A percentile compares a stretch with the other conserved stretches of the same genome.
Conservation (phyloP, 768 basidiomycete species). For the Lentinus brumalis region DNA sequence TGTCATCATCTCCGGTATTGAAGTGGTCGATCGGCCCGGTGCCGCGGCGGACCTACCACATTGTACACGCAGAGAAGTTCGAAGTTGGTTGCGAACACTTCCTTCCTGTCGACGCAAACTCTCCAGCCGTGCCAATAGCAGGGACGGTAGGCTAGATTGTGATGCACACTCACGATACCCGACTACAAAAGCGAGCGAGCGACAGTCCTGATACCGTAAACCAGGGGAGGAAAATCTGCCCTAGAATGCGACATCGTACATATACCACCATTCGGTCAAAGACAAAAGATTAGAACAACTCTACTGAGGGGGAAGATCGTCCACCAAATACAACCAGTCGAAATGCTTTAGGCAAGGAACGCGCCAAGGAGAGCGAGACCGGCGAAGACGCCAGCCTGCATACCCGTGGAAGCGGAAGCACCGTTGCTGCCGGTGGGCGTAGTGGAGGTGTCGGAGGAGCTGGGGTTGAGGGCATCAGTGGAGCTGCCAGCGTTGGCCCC, state of each 20-base stretch:
- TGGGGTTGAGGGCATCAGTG: constrained; percentile 21
- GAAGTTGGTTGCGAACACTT: too few relatives aligned
- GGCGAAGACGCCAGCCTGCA: constrained; percentile 37
- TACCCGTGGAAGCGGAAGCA: constrained; percentile 25
- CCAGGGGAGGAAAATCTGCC: neutral
- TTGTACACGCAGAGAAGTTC: too few relatives aligned
- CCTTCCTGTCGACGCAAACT: too few relatives aligned
- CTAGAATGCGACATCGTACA: constrained; percentile 2
- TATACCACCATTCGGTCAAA: neutral
- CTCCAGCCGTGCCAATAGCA: neutral
- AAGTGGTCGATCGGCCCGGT: too few relatives aligned
- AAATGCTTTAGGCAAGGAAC: constrained; percentile 32
- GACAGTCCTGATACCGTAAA: neutral
- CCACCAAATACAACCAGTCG: neutral
- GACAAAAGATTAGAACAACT: neutral
- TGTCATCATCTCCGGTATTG: too few relatives aligned
- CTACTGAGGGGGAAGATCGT: neutral
- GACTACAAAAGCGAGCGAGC: constrained; percentile 3
- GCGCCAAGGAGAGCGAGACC: constrained; percentile 39
- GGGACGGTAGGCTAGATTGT: neutral
- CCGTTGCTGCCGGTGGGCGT: constrained; percentile 34
- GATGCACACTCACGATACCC: neutral
- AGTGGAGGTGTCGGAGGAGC: constrained; percentile 24
- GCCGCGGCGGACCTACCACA: too few relatives aligned
- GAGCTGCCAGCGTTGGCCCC: constrained; percentile 18